Evolutionary conservation across 257 asterid species (phyloP).

Genomic region (Verbena officinalis): DNA sequence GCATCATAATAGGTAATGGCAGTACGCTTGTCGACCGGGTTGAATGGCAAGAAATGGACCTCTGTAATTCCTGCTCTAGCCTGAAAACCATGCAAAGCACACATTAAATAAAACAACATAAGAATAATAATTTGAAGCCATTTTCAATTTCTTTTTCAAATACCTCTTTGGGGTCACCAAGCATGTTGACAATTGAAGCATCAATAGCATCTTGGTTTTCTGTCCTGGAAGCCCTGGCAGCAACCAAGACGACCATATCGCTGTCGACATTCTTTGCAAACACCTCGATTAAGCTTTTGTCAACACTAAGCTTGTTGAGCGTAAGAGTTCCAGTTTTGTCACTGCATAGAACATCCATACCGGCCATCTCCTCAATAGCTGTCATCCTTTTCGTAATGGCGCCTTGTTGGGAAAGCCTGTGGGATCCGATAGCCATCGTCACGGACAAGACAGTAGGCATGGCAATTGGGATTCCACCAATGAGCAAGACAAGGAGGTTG

Average conservation of each 20-base stretch:
- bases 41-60: conserved; percentile 90
- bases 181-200: conserved; percentile 82
- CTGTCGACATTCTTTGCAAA: conserved; percentile 53
- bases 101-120: neutral
- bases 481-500: conserved; percentile 53
- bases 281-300: conserved; percentile 51
- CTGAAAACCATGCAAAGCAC: conserved; percentile 33
- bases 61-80: conserved; percentile 85
- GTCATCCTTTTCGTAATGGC: conserved; percentile 71
- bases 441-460: conserved; percentile 64
- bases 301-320: conserved; percentile 60
- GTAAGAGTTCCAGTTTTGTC: conserved; percentile 67
- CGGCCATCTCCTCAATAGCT: conserved; percentile 67
- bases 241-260: conserved; percentile 51
- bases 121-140: neutral
- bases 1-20: conserved; percentile 78
- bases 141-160: neutral
- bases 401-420: conserved; percentile 55
- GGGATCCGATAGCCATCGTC: conserved; percentile 68
- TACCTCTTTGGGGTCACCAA: conserved; percentile 79
- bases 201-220: conserved; percentile 95
- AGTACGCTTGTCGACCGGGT: conserved; percentile 88
- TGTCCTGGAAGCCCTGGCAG: conserved; percentile 81
- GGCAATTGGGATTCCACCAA: conserved; percentile 66
- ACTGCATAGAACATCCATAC: conserved; percentile 67